Percentiles rank a stretch among this genome's conserved stretches.
phyloP scores from a whole-genome alignment of 352 stramenopile genomes.

The Aphanomyces euteiches region DNA sequence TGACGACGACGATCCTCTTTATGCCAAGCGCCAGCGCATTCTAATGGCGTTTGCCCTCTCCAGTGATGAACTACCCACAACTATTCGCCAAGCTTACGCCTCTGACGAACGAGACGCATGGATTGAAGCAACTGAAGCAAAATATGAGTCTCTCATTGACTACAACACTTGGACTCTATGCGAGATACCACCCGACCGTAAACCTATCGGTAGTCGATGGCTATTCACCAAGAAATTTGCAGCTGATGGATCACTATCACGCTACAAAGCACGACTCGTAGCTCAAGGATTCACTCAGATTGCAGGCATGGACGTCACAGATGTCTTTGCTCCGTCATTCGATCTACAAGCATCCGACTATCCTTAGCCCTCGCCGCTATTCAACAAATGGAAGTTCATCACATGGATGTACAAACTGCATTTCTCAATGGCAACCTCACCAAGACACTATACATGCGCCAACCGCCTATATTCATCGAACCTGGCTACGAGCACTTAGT shows the following conservation, averaged over 20 bases:
- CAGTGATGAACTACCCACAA: background rate
- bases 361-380: conserved; percentile 7
- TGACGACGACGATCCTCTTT: background rate
- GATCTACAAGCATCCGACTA: background rate
- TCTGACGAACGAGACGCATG: conserved; percentile 15
- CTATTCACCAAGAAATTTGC: conserved; percentile 23
- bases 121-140: background rate
- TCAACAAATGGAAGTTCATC: too few relatives aligned
- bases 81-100: conserved; percentile 15
- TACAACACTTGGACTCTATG: conserved; percentile 5
- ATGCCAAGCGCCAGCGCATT: background rate
- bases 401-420: conserved; percentile 22
- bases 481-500: conserved; percentile 6
- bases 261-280: conserved; percentile 31
- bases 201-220: conserved; percentile 28
- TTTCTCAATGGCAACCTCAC: conserved; percentile 14
- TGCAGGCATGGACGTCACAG: conserved; percentile 21
- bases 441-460: conserved; percentile 10
- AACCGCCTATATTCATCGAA: conserved; percentile 3
- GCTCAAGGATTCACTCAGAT: conserved; percentile 30
- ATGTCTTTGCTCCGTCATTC: conserved; percentile 29
- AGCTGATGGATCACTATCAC: conserved; percentile 6
- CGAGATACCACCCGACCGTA: conserved; percentile 18
- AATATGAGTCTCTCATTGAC: conserved; percentile 25
- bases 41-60: background rate